Evolutionary conservation across 257 asterid genomes (phyloP).

Genomic region (Thymus mandschuricus): DNA sequence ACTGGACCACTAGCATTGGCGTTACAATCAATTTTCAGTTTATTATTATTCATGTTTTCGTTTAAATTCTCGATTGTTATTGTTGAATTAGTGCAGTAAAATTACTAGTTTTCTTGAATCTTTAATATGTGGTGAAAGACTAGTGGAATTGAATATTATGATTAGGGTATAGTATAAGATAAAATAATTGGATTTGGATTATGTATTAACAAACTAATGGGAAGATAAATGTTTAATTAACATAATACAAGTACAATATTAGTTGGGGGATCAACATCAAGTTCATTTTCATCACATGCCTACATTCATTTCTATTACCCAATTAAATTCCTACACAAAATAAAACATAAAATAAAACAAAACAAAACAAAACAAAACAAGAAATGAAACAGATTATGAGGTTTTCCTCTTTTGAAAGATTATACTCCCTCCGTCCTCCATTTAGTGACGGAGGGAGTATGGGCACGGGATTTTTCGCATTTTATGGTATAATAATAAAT

Average conservation of each 20-base stretch:
- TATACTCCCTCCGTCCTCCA: no score
- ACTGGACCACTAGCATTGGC: constrained; percentile 26
- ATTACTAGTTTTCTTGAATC: background rate
- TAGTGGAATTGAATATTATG: background rate
- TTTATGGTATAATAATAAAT: no score
- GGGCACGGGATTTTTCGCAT: no score
- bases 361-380: no score
- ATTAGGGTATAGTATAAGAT: background rate
- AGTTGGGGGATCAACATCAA: background rate
- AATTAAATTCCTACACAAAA: no score
- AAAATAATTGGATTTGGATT: background rate
- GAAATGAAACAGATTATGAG: background rate
- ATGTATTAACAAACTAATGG: no score
- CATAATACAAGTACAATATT: background rate
- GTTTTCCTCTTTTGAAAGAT: background rate
- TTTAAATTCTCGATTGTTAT: background rate
- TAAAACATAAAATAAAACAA: no score
- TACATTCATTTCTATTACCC: no score
- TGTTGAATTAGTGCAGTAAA: no score
- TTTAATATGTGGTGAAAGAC: no score
- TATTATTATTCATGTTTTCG: background rate
- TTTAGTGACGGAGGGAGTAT: no score
- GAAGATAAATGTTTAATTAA: no score
- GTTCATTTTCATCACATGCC: background rate
- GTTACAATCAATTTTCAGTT: constrained; percentile 9